phyloP scores from a whole-genome alignment of 306 rosid genomes.

The Mimosa bimucronata region DNA sequence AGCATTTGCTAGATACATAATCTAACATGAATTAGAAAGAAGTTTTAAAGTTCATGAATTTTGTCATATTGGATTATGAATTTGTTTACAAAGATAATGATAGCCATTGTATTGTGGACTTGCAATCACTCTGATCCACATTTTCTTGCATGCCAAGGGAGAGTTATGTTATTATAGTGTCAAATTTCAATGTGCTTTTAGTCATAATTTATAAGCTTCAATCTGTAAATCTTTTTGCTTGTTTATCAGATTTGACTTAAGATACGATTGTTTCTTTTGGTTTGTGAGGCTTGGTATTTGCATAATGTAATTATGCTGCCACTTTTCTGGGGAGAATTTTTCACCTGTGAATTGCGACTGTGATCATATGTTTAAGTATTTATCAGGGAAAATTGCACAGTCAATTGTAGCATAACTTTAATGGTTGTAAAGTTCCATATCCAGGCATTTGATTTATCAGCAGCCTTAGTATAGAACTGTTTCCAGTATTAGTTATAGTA shows the following conservation, averaged over 20 bases:
- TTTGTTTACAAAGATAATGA: not conserved
- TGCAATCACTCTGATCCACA: conserved; percentile 10
- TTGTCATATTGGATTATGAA: not conserved
- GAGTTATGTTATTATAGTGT: not conserved
- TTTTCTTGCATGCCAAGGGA: not conserved
- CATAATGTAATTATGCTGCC: not conserved
- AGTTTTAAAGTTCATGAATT: not conserved
- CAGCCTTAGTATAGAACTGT: not conserved
- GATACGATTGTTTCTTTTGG: not conserved
- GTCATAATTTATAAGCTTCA: not conserved
- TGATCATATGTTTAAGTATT: not conserved
- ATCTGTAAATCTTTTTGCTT: not conserved
- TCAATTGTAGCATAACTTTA: not conserved
- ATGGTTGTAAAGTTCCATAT: not conserved
- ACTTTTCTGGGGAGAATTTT: not conserved
- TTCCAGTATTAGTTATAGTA: not conserved
- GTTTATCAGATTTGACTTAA: not conserved
- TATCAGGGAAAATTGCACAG: not conserved
- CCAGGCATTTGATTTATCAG: not conserved
- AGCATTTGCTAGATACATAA: conserved; percentile 10
- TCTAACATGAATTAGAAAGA: conserved; percentile 21
- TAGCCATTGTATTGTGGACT: conserved; percentile 10
- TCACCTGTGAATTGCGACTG: not conserved
- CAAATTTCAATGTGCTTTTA: not conserved
- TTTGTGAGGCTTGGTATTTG: not conserved